Percentiles rank a stretch among this genome's conserved stretches.
Evolutionary conservation across 2,329 filamentous ascomycete genomes (phyloP).

Genomic region (Ophiobolus disseminans): DNA sequence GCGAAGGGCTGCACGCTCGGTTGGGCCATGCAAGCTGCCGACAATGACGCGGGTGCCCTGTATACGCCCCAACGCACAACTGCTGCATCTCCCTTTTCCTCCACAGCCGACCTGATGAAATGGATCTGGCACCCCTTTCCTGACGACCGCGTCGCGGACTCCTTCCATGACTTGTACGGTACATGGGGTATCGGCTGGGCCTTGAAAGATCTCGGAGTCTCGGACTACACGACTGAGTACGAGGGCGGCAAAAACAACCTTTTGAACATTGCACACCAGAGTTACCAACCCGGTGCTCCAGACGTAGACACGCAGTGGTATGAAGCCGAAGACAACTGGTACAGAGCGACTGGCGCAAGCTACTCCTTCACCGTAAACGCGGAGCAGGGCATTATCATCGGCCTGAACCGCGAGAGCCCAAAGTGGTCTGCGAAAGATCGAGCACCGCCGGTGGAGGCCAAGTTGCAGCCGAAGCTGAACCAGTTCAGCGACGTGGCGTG

Average conservation of each 20-base stretch:
- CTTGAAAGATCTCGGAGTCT: slow-evolving; percentile 12
- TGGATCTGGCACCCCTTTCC: slow-evolving; percentile 22
- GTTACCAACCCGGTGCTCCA: neutral
- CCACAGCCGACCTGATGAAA: slow-evolving; percentile 4
- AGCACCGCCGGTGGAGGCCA: slow-evolving; percentile 11
- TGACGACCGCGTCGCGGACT: neutral
- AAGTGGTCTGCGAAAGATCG: slow-evolving; percentile 17
- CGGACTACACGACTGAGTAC: slow-evolving; percentile 12
- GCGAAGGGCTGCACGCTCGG: slow-evolving; percentile 20
- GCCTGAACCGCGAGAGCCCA: slow-evolving; percentile 19
- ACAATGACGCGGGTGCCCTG: slow-evolving; percentile 11
- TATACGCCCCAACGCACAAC: slow-evolving; percentile 13
- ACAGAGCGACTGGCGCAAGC: slow-evolving; percentile 19
- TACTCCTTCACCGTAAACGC: slow-evolving; percentile 23
- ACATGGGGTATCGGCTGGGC: slow-evolving; percentile 24
- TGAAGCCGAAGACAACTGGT: slow-evolving; percentile 8
- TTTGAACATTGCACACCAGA: slow-evolving; percentile 14
- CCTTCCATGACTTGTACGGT: slow-evolving; percentile 16
- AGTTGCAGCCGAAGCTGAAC: slow-evolving; percentile 16
- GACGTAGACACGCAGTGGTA: slow-evolving; percentile 19
- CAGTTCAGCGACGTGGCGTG: slow-evolving; percentile 29
- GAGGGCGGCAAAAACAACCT: slow-evolving; percentile 24
- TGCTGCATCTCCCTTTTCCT: slow-evolving; percentile 13
- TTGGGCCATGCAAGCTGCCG: slow-evolving; percentile 17
- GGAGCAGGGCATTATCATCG: slow-evolving; percentile 25